phyloP scores from a whole-genome alignment of 1,284 basidiomycete genomes.

The Cerioporus squamosus region DNA sequence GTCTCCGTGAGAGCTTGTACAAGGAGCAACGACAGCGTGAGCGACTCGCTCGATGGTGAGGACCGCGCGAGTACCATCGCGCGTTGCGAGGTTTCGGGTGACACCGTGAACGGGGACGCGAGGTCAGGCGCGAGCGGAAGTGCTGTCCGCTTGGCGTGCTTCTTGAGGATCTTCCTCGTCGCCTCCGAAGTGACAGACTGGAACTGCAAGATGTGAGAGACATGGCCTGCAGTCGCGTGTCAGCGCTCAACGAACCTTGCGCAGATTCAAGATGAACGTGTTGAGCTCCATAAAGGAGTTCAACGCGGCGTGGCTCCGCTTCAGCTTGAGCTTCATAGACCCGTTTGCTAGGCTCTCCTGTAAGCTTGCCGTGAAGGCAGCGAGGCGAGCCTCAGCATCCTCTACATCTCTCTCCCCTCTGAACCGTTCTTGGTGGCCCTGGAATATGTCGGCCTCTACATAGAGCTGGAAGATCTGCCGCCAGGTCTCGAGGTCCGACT shows the following conservation, averaged over 20 bases:
- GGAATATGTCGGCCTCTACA: slow-evolving; percentile 88
- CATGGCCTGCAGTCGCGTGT: too few species aligned
- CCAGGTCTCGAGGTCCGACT: slow-evolving; percentile 89
- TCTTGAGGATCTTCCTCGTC: slow-evolving; percentile 90
- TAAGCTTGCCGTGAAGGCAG: slow-evolving; percentile 73
- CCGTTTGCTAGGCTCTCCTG: slow-evolving; percentile 65
- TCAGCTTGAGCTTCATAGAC: slow-evolving; percentile 61
- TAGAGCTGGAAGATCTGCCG: slow-evolving; percentile 90
- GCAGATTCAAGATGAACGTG: slow-evolving; percentile 81
- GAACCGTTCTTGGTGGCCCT: slow-evolving; percentile 73
- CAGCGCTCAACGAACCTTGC: slow-evolving; percentile 58
- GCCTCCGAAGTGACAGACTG: slow-evolving; percentile 90
- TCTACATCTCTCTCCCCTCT: slow-evolving; percentile 78
- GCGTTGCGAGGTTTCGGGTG: slow-evolving; percentile 4
- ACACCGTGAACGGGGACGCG: slow-evolving; percentile 28
- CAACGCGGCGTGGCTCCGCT: slow-evolving; percentile 69
- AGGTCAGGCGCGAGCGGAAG: slow-evolving; percentile 51
- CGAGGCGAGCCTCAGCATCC: slow-evolving; percentile 76
- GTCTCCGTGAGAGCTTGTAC: slow-evolving; percentile 87
- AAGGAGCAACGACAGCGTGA: slow-evolving; percentile 76
- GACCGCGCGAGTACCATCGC: slow-evolving; percentile 16
- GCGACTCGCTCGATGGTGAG: slow-evolving; percentile 5
- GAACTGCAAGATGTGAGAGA: slow-evolving; percentile 48
- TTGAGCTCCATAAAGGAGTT: slow-evolving; percentile 86
- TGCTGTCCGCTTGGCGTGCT: slow-evolving; percentile 89